Evolutionary conservation across 1,284 basidiomycete species (phyloP).

Genomic region (Puccinia polysora): DNA sequence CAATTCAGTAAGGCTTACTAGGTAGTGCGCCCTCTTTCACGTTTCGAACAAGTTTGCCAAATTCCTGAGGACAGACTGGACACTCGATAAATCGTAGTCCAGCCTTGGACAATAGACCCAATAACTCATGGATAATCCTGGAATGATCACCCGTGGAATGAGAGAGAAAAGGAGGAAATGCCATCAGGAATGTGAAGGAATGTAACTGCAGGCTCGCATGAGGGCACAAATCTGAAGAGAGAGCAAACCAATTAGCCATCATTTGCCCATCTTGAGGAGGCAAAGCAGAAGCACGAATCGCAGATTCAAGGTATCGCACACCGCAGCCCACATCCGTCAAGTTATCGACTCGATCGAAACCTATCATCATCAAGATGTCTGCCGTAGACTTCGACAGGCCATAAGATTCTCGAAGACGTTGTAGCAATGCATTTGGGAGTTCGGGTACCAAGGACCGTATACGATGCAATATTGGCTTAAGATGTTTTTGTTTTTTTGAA

Average conservation of each 20-base stretch:
- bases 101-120: constrained; percentile 67
- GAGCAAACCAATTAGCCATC: constrained; percentile 36
- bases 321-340: constrained; percentile 56
- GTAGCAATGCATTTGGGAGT: constrained; percentile 66
- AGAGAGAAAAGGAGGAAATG: not conserved
- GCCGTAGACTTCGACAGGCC: constrained; percentile 65
- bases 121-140: constrained; percentile 80
- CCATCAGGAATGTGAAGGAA: too few relatives aligned
- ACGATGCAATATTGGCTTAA: constrained; percentile 57
- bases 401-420: constrained; percentile 60
- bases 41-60: constrained; percentile 4
- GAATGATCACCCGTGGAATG: not conserved
- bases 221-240: too few relatives aligned
- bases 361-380: constrained; percentile 64
- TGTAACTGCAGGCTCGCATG: too few relatives aligned
- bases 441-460: constrained; percentile 67
- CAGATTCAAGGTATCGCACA: constrained; percentile 38
- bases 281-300: constrained; percentile 14
- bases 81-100: constrained; percentile 46
- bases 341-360: constrained; percentile 64
- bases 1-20: not conserved
- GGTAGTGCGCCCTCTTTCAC: constrained; percentile 10
- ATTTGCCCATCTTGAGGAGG: not conserved
- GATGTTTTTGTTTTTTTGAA: not conserved
- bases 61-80: constrained; percentile 16